Base-by-base conservation (phyloP, 345 rosid genomes). In the Euphorbia peplus region DNA sequence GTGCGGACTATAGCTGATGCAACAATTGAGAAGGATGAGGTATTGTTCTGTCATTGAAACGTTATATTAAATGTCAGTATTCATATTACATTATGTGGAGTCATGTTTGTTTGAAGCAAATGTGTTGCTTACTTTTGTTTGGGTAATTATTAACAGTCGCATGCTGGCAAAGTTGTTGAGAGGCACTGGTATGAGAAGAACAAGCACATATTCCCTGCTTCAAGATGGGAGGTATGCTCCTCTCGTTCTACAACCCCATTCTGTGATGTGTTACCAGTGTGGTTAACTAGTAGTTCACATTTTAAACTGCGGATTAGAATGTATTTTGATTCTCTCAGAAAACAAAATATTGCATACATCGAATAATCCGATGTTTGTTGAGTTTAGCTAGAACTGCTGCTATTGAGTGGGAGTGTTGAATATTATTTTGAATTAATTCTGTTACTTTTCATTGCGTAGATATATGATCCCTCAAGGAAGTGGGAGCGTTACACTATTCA, bases 181-280 rank as follows among this genome's bases (percentile, higher is more conserved):
- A 90, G 99, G 79, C 99, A 95, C 78, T 95, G 99, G 99, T 92
- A 95, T 24, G 98, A 95, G 75, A 95, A 92, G 91, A 95, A 95
- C 90, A 92, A 92, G 70, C 99, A 91, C 77, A 95, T 95, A 66
- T 95, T 95, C 74, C 99, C 99, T 32, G 98, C 98, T 81, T 95
- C 98, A 9, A 84, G 98, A 83, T 95, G 98, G 99, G 99, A 92
- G 99, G 98, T 95, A 48, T 47, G 22, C 22, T 63, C 69, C 48
- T 47, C 61, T 74, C 5, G 8, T 48, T 9, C 51, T 39, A 19
- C 8, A 18, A 22, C 29, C 51, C 8, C 0, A 5, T 4, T 10
- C 8, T 37, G 4, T 32, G 25, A 57, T 57, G 24, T 42, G 50
- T 63, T 71, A n/a, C n/a, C 24, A 2, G n/a, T n/a, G n/a, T n/a